phyloP scores from a whole-genome alignment of 805 yeast genomes.

The Metschnikowia hibisci region DNA sequence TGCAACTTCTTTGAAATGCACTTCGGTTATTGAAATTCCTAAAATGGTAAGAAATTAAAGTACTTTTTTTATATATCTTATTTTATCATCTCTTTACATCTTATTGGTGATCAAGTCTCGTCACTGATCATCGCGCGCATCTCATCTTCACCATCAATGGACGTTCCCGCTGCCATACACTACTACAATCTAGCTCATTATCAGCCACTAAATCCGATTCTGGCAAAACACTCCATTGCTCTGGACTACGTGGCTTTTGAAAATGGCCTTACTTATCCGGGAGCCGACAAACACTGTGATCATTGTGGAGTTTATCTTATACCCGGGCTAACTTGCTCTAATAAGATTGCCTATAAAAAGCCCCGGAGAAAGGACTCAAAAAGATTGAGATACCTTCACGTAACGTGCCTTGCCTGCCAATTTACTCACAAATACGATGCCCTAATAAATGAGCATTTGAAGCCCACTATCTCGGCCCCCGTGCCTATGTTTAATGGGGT shows the following conservation, averaged over 20 bases:
- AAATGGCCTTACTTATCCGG: conserved; percentile 28
- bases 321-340: conserved; percentile 32
- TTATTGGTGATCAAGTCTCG: too few species aligned
- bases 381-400: conserved; percentile 10
- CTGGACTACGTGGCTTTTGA: conserved; percentile 21
- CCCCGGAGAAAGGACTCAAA: background rate
- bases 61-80: too few species aligned
- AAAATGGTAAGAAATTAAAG: too few species aligned
- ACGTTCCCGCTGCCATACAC: conserved; percentile 18
- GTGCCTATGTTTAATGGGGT: conserved; percentile 20
- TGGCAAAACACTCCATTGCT: conserved; percentile 22
- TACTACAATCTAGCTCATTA: conserved; percentile 30
- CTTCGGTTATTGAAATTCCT: too few species aligned
- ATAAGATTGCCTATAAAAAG: conserved; percentile 19
- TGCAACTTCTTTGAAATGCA: too few species aligned
- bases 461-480: too few species aligned
- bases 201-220: conserved; percentile 23
- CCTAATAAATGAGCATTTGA: conserved; percentile 12
- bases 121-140: background rate
- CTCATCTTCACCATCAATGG: conserved; percentile 5
- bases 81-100: too few species aligned
- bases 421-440: conserved; percentile 10
- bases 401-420: conserved; percentile 22
- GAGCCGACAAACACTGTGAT: conserved; percentile 24
- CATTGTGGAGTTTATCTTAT: conserved; percentile 30